phyloP scores from a whole-genome alignment of 2,329 filamentous ascomycete species.

The Calonectria pteridis region DNA sequence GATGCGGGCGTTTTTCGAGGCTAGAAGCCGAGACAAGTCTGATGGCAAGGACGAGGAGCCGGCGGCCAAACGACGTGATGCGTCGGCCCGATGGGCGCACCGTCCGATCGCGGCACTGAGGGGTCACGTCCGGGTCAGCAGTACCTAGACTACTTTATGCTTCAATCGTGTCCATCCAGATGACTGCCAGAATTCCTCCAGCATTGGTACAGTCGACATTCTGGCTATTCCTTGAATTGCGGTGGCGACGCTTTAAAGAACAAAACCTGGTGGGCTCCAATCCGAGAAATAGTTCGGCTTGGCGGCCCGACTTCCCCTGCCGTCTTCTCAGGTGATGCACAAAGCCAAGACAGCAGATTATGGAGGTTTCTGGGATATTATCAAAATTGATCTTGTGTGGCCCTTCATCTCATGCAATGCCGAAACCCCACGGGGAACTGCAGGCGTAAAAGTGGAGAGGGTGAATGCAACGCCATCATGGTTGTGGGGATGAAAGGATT shows the following conservation, averaged over 20 bases:
- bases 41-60: not conserved
- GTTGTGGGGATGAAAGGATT: not conserved
- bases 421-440: conserved; percentile 23
- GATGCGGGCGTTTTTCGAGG: not conserved
- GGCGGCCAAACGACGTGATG: not conserved
- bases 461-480: not conserved
- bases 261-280: not conserved
- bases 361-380: conserved; percentile 4
- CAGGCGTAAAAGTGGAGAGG: conserved; percentile 1
- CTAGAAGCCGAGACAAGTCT: not conserved
- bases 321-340: not conserved
- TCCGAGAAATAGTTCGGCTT: not conserved
- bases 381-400: not conserved
- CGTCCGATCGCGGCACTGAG: not conserved
- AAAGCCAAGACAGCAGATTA: not conserved
- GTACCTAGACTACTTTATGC: not conserved
- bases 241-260: not conserved
- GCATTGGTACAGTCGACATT: not conserved
- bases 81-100: not conserved
- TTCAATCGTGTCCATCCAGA: not conserved
- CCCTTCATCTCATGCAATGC: conserved; percentile 1
- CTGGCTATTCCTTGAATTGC: not conserved
- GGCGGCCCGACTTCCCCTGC: not conserved
- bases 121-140: not conserved
- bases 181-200: not conserved